These are phyloP conservation scores for Rhizopus sp. DNA, from an alignment of 371 early-diverging fungal species.

Conservation along the genomic window DNA sequence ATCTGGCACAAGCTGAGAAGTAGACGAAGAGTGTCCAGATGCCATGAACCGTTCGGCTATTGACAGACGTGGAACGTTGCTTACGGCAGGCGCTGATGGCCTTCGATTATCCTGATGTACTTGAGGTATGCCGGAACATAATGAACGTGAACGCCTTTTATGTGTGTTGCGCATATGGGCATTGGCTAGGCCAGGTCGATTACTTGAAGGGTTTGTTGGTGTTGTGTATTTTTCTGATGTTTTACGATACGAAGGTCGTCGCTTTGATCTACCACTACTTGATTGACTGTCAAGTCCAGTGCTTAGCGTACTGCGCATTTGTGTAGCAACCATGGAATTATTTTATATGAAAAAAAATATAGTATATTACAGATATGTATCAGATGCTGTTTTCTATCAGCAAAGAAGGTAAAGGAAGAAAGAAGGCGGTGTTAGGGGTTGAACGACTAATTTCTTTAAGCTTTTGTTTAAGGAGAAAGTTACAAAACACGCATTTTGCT, in stretches of 20 bases:
- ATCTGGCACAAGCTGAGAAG: background rate
- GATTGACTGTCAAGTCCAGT: conserved; percentile 5
- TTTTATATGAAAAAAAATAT: conserved; percentile 9
- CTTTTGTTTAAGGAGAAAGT: conserved; percentile 10
- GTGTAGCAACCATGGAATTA: conserved; percentile 9
- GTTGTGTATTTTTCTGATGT: background rate
- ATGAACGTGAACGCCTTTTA: conserved; percentile 6
- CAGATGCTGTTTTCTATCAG: background rate
- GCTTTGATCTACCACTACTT: conserved; percentile 5
- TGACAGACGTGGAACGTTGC: conserved; percentile 22
- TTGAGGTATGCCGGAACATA: conserved; percentile 2
- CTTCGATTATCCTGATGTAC: conserved; percentile 7
- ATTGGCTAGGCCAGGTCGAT: background rate
- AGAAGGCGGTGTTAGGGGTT: conserved; percentile 7
- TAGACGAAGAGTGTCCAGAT: background rate
- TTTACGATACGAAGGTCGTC: conserved; percentile 2
- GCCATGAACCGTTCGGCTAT: conserved; percentile 20
- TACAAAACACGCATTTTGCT: background rate
- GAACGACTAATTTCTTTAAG: conserved; percentile 1
- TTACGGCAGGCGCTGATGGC: conserved; percentile 18
- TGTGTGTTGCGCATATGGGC: background rate
- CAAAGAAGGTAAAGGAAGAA: background rate
- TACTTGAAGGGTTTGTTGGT: background rate
- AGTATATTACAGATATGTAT: background rate
- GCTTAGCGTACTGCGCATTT: conserved; percentile 1